Base-by-base conservation (phyloP, 345 rosid species). In the Boechera divaricarpa region DNA sequence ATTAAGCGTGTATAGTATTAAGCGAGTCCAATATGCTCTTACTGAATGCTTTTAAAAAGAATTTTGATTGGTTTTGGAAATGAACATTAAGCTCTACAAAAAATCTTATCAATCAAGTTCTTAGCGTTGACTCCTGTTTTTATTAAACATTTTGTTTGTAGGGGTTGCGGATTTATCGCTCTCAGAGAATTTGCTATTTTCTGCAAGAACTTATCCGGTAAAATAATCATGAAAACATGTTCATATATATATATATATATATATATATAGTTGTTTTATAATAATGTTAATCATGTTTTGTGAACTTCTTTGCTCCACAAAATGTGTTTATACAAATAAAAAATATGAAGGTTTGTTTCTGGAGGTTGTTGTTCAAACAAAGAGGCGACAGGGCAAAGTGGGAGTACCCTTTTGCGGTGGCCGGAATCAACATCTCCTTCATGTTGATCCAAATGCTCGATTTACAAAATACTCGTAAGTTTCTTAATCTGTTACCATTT, bases 361-460 rank as follows among this genome's bases (percentile, higher is more conserved):
- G 82, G 86, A 91, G 94, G 89, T 87, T 95, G 79, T 87, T 95
- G 82, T 82, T 89, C 67, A 95, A 95, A 88, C 86, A 88, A 88
- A 89, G 83, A 53, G 99, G 98, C 18, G 70, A 80, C 28, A 74
- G 99, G 71, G 96, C 99, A 53, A 76, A 89, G 59, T 93, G 99
- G 99, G 98, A 95, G 79, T 95, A 95, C 72, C 98, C 98, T 26
- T 95, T 95, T 77, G 99, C 99, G 15, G 99, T 88, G 79, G 99
- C 99, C 58, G 99, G 99, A 78, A 89, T 95, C 75, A 95, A 95
- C 75, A 85, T 95, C 58, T 84, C 99, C 24, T 93, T 86, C 79
- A 91, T 95, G 99, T 79, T 93, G 77, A 93, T 90, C 78, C 98
- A 86, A 83, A 92, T 95, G 99, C 82, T 95, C 80, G 99, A 93